Conservation (phyloP, 1,139 yeast genomes). For the Zygoascus sp. region DNA sequence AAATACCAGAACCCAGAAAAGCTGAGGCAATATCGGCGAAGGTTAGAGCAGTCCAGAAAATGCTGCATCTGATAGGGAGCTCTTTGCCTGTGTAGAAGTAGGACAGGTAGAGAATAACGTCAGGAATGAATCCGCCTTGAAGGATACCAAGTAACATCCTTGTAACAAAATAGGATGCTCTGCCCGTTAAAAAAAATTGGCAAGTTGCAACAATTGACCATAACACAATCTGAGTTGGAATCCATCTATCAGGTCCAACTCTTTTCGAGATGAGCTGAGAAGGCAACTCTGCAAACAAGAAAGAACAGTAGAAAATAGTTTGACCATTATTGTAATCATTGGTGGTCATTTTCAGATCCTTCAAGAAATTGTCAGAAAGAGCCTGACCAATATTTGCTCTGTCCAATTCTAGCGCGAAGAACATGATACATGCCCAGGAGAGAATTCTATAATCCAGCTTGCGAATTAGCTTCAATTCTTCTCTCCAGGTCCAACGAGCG, state of each 20-base stretch:
- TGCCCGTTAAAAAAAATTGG: constrained; percentile 42
- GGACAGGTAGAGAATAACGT: constrained; percentile 48
- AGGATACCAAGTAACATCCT: constrained; percentile 46
- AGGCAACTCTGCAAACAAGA: constrained; percentile 49
- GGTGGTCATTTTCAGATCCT: constrained; percentile 43
- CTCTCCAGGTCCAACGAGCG: constrained; percentile 44
- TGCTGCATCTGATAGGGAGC: constrained; percentile 45
- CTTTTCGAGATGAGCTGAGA: constrained; percentile 50
- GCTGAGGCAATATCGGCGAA: constrained; percentile 31
- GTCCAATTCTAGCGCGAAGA: constrained; percentile 49
- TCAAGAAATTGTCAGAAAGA: constrained; percentile 45
- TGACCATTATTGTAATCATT: constrained; percentile 48
- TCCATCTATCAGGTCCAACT: constrained; percentile 52
- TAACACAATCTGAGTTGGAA: constrained; percentile 47
- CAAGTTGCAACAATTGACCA: constrained; percentile 50
- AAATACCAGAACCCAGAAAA: constrained; percentile 43
- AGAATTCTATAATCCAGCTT: constrained; percentile 46
- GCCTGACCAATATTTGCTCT: constrained; percentile 50
- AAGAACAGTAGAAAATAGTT: constrained; percentile 43
- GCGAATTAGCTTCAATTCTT: constrained; percentile 41
- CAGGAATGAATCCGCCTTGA: constrained; percentile 56
- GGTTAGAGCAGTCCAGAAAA: constrained; percentile 38
- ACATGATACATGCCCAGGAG: constrained; percentile 46
- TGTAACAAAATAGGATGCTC: constrained; percentile 39
- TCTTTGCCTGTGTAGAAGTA: constrained; percentile 50